Conservation (phyloP, 2,329 filamentous ascomycete species). For the Epichloe baconii region DNA sequence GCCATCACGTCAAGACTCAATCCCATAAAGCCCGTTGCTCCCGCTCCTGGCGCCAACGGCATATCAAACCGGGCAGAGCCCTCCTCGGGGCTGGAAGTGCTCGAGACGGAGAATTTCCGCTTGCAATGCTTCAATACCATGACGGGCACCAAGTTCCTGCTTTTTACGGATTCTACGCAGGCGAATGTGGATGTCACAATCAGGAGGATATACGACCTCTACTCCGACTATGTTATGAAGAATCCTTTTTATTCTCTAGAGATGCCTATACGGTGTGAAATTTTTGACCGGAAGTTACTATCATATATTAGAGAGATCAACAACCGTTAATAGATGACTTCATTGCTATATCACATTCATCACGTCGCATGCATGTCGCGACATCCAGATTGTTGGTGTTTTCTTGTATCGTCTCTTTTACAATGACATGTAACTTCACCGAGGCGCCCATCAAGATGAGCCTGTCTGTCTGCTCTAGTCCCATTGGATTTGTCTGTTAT, state of each 20-base stretch:
- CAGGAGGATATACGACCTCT: slow-evolving; percentile 81
- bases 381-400: too few species aligned
- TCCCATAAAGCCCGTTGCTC: slow-evolving; percentile 32
- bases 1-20: slow-evolving; percentile 53
- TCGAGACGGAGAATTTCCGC: slow-evolving; percentile 89
- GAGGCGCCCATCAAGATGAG: too few species aligned
- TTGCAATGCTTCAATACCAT: slow-evolving; percentile 92
- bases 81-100: slow-evolving; percentile 72
- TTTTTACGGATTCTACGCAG: slow-evolving; percentile 86
- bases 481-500: slow-evolving; percentile 4
- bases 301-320: slow-evolving; percentile 68
- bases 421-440: too few species aligned
- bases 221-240: slow-evolving; percentile 97
- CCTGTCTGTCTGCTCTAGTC: not conserved
- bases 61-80: slow-evolving; percentile 42
- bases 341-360: not conserved
- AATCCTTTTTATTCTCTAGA: slow-evolving; percentile 97
- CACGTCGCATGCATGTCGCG: not conserved
- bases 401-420: too few species aligned
- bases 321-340: slow-evolving; percentile 30
- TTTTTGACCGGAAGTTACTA: slow-evolving; percentile 77
- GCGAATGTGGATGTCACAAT: slow-evolving; percentile 77
- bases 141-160: slow-evolving; percentile 87
- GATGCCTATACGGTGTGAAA: slow-evolving; percentile 92
- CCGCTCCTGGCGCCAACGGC: slow-evolving; percentile 23